Evolutionary conservation across 345 rosid species (phyloP).

Genomic region (Linum usitatissimum): DNA sequence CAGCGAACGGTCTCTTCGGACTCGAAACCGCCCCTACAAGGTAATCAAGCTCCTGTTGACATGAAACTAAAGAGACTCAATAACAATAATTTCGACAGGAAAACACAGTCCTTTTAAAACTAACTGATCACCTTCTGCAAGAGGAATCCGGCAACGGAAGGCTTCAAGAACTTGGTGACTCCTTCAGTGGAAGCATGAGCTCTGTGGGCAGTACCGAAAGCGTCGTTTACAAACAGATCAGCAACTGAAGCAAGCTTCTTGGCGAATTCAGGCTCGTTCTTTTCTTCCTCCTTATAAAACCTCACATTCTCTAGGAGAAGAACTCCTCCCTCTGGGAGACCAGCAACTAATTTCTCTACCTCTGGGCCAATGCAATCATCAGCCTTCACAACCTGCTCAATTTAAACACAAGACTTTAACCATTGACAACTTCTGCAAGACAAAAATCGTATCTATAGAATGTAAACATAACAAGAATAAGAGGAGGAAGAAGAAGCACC

Average conservation of each 20-base stretch:
- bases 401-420: neutral
- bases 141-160: constrained; percentile 92
- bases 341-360: constrained; percentile 71
- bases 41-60: constrained; percentile 69
- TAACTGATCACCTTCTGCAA: constrained; percentile 96
- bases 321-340: constrained; percentile 83
- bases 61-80: neutral
- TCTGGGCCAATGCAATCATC: constrained; percentile 88
- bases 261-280: constrained; percentile 85
- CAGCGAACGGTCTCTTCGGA: constrained; percentile 95
- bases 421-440: neutral
- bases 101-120: too few species aligned
- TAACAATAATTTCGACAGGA: neutral
- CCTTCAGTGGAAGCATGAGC: constrained; percentile 99
- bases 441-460: too few species aligned
- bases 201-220: constrained; percentile 88
- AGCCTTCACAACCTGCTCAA: constrained; percentile 42
- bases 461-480: neutral
- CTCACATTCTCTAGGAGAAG: constrained; percentile 81
- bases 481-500: constrained; percentile 27
- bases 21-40: constrained; percentile 82
- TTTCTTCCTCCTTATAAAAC: constrained; percentile 89
- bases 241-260: constrained; percentile 52
- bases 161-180: constrained; percentile 67
- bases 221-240: constrained; percentile 25